These are phyloP conservation scores for Penicillium fuscoglaucum DNA, from an alignment of 2,329 filamentous ascomycete species.

Conservation along the genomic window DNA sequence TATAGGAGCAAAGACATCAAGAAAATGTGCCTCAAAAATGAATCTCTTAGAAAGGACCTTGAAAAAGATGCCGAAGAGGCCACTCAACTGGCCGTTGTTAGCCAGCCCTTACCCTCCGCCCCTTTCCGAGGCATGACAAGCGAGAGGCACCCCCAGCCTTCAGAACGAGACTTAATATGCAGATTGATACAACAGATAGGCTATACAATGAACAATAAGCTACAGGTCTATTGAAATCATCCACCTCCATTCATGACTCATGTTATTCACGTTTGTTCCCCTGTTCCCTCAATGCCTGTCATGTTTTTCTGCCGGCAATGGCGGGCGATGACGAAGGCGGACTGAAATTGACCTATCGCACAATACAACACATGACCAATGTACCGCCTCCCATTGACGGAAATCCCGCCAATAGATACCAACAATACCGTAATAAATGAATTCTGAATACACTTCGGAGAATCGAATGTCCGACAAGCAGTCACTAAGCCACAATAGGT, in stretches of 20 bases:
- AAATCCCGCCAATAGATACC: too few species aligned
- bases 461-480: slow-evolving; percentile 26
- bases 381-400: neutral
- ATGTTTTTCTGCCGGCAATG: slow-evolving; percentile 25
- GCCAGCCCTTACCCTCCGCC: slow-evolving; percentile 11
- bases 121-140: slow-evolving; percentile 12
- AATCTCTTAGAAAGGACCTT: neutral
- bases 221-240: neutral
- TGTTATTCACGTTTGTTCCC: neutral
- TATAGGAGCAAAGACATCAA: neutral
- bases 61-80: neutral
- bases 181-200: neutral
- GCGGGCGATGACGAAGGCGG: slow-evolving; percentile 37
- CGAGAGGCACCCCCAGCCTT: slow-evolving; percentile 1
- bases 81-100: slow-evolving; percentile 1
- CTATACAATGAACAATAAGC: neutral
- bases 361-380: slow-evolving; percentile 11
- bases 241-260: neutral
- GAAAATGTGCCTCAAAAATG: neutral
- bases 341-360: slow-evolving; percentile 11
- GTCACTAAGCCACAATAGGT: slow-evolving; percentile 23
- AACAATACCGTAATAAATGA: slow-evolving; percentile 5
- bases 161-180: neutral
- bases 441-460: slow-evolving; percentile 21
- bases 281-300: slow-evolving; percentile 1